phyloP scores from a whole-genome alignment of 257 asterid genomes.

The Verbascum thapsus region DNA sequence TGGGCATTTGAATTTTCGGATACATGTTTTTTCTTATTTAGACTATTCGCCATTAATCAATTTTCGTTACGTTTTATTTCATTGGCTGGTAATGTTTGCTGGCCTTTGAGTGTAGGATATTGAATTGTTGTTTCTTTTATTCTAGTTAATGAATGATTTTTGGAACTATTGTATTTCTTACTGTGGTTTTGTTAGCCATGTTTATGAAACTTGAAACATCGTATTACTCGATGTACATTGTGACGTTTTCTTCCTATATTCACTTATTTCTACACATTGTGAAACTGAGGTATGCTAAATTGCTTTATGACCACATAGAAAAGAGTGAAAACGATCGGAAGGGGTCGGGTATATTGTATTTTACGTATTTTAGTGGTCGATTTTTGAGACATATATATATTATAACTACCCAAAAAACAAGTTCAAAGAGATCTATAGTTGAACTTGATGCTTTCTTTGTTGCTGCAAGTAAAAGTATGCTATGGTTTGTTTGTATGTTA shows the following conservation, averaged over 20 bases:
- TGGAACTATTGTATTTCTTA: constrained; percentile 21
- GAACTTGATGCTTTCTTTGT: too few species aligned
- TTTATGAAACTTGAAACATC: not conserved
- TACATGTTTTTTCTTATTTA: constrained; percentile 43
- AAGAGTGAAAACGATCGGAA: too few species aligned
- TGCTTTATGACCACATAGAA: too few species aligned
- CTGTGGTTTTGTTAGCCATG: not conserved
- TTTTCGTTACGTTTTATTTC: constrained; percentile 42
- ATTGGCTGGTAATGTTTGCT: constrained; percentile 39
- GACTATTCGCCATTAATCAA: constrained; percentile 39
- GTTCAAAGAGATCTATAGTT: too few species aligned
- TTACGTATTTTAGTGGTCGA: too few species aligned
- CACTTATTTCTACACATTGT: not conserved
- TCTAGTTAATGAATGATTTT: constrained; percentile 34
- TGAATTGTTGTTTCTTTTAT: constrained; percentile 35
- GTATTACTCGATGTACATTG: not conserved
- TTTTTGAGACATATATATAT: too few species aligned
- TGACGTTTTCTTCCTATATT: not conserved
- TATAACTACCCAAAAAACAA: too few species aligned
- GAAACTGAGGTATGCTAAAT: too few species aligned
- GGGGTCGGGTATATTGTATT: too few species aligned
- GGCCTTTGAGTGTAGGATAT: constrained; percentile 49
- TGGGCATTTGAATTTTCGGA: constrained; percentile 37
- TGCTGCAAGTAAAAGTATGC: not conserved
- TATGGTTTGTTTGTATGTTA: not conserved